A percentile compares a stretch with the other conserved stretches of the same genome.
phyloP scores from a whole-genome alignment of 768 basidiomycete species.

The Serendipita vermifera region DNA sequence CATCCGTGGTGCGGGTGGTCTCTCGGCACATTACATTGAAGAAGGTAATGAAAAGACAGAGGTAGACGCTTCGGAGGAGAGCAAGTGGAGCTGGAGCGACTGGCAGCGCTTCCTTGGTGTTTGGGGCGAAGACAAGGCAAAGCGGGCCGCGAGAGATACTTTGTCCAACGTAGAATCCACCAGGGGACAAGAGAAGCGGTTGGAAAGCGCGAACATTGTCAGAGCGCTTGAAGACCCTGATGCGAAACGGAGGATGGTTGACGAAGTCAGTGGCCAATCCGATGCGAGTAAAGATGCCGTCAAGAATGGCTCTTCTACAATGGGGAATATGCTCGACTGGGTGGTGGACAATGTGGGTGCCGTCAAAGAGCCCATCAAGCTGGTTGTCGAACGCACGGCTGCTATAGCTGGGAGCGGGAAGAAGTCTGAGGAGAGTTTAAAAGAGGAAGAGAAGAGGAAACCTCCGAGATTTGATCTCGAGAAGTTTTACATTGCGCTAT shows the following conservation, averaged over 20 bases:
- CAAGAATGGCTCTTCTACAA: too few species aligned
- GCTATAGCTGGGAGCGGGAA: conserved; percentile 14
- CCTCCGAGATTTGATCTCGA: conserved; percentile 65
- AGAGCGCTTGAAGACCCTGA: conserved; percentile 13
- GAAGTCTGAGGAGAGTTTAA: conserved; percentile 18
- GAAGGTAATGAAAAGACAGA: conserved; percentile 15
- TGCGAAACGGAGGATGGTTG: conserved; percentile 21
- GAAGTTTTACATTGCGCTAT: conserved; percentile 77
- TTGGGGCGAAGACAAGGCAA: conserved; percentile 26
- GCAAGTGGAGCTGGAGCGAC: conserved; percentile 36
- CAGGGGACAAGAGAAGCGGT: conserved; percentile 23
- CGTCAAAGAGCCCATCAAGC: neutral
- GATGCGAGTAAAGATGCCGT: too few species aligned
- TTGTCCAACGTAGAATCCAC: conserved; percentile 26
- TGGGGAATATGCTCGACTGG: conserved; percentile 71
- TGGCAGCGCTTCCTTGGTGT: conserved; percentile 50
- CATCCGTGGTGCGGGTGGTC: conserved; percentile 61
- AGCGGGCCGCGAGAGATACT: conserved; percentile 22
- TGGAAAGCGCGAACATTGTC: conserved; percentile 1
- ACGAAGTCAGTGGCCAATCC: conserved; percentile 53
- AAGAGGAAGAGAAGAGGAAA: conserved; percentile 19
- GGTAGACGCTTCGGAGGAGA: conserved; percentile 30
- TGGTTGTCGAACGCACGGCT: neutral
- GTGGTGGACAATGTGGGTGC: conserved; percentile 47
- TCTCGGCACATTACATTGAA: conserved; percentile 14